Conservation (phyloP, 2,329 filamentous ascomycete species). For the Pseudogymnoascus sp. region DNA sequence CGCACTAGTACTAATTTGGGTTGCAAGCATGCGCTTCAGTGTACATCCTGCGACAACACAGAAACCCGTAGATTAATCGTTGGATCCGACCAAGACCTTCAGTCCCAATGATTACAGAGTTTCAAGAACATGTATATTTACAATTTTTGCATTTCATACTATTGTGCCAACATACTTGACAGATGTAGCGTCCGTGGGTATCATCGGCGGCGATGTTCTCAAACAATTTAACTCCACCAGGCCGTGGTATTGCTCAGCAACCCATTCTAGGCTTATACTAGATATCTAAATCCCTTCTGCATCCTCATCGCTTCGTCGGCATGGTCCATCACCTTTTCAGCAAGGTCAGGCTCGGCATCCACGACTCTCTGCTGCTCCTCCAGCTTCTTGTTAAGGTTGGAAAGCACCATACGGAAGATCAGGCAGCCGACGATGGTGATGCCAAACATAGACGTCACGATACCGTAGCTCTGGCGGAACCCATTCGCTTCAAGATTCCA, state of each 20-base stretch:
- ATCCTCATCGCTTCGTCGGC: constrained; percentile 38
- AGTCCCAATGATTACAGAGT: not conserved
- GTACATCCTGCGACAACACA: not conserved
- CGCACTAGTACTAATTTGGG: not conserved
- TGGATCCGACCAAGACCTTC: no score
- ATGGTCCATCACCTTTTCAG: constrained; percentile 34
- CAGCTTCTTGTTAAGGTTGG: constrained; percentile 39
- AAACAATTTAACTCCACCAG: not conserved
- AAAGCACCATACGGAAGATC: constrained; percentile 39
- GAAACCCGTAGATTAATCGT: not conserved
- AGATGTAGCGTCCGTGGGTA: not conserved
- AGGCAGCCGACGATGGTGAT: constrained; percentile 46
- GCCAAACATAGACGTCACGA: constrained; percentile 57
- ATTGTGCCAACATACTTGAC: not conserved
- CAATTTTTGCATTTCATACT: not conserved
- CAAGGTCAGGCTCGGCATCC: constrained; percentile 32
- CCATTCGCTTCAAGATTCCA: constrained; percentile 52
- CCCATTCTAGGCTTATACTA: constrained; percentile 27
- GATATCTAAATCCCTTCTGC: constrained; percentile 40
- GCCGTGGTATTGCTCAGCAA: not conserved
- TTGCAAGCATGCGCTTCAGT: not conserved
- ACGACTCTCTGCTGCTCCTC: constrained; percentile 33
- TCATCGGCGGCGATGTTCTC: not conserved
- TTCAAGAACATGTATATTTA: not conserved
- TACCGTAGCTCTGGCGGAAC: constrained; percentile 55